Conservation (phyloP, 177 flowering plant species). For the Vitis hybrid region DNA sequence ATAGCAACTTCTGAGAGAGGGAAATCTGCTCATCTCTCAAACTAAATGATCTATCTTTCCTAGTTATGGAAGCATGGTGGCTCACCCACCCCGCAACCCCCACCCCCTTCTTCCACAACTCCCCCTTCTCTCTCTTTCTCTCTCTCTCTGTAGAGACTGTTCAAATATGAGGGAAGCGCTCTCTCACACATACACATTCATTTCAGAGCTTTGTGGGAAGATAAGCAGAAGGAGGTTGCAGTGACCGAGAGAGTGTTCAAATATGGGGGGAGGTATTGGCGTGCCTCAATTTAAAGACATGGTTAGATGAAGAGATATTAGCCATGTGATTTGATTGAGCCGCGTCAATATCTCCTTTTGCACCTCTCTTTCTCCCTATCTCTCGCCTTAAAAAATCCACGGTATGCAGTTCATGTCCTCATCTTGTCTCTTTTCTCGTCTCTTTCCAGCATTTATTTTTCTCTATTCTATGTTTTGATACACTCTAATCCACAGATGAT, state of each 20-base stretch:
- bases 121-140: slow-evolving; percentile 5
- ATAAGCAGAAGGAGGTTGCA: not conserved
- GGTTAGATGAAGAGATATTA: slow-evolving; percentile 13
- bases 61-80: too few relatives aligned
- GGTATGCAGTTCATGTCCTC: not conserved
- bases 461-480: not conserved
- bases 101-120: too few relatives aligned
- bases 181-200: not conserved
- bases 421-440: not conserved
- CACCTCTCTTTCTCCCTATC: slow-evolving; percentile 3
- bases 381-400: not conserved
- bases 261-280: slow-evolving; percentile 26
- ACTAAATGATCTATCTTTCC: not conserved
- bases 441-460: too few relatives aligned
- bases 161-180: not conserved
- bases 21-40: not conserved
- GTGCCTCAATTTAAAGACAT: slow-evolving; percentile 30
- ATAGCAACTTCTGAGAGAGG: not conserved
- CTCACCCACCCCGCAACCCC: too few relatives aligned
- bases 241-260: not conserved
- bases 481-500: not conserved
- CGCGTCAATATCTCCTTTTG: slow-evolving; percentile 32
- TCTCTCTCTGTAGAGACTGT: not conserved
- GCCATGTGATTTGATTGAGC: slow-evolving; percentile 32
- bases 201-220: too few relatives aligned